phyloP scores from a whole-genome alignment of 2,329 filamentous ascomycete genomes.

The Fonsecaea erecta region DNA sequence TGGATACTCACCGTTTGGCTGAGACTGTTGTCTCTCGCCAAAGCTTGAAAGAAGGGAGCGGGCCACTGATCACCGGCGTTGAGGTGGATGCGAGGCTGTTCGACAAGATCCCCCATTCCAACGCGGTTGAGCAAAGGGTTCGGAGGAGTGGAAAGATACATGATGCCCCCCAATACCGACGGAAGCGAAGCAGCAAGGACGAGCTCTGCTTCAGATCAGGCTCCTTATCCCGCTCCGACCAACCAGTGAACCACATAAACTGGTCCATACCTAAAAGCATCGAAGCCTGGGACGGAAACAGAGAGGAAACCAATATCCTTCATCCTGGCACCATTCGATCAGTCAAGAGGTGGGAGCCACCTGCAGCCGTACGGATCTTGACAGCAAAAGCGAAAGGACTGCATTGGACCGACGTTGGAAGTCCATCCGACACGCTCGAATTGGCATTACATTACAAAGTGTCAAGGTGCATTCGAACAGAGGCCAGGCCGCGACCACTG shows the following conservation, averaged over 20 bases:
- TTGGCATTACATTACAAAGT: not conserved
- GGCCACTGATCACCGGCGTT: not conserved
- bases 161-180: not conserved
- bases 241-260: not conserved
- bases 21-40: not conserved
- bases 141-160: not conserved
- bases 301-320: not conserved
- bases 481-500: not conserved
- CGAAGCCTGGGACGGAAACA: not conserved
- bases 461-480: not conserved
- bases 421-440: not conserved
- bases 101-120: not conserved
- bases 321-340: not conserved
- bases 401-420: not conserved
- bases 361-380: not conserved
- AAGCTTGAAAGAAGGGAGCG: not conserved
- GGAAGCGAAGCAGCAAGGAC: not conserved
- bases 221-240: not conserved
- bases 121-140: not conserved
- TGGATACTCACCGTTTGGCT: conserved; percentile 35
- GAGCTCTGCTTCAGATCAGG: not conserved
- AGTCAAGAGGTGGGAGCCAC: not conserved
- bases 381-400: not conserved
- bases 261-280: not conserved
- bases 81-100: not conserved